Base-by-base conservation (phyloP, 2,329 filamentous ascomycete species). In the Aspergillus sergii region DNA sequence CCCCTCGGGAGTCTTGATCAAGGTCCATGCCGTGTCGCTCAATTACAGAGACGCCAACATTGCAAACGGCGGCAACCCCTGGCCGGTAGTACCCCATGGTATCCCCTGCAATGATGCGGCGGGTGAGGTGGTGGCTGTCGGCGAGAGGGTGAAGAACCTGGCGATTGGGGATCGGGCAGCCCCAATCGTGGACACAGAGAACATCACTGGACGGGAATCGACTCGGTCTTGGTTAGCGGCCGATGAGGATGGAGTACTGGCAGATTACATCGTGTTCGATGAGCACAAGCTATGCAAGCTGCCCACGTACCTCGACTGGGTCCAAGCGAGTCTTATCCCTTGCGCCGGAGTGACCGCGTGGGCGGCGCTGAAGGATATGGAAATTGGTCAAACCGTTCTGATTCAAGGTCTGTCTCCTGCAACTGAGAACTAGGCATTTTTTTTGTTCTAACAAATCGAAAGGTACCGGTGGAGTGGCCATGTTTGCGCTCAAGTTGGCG, bases 341-440 rank as follows among this genome's bases (percentile, higher is more conserved):
- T 83, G 80, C 43, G 81, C 82, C 23, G 82, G 79, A 0, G 72
- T 78, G 0, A 83, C 81, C 0, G 81, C 82, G 1, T 83, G 81
- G 79, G 72, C 75, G 53, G 79, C 80, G 0, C 64, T 82, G n/a
- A 80, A 78, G 64, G 79, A 74, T 1, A 67, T 75, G 12, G 67
- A 64, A 0, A 75, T 80, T 21, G 79, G 80, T 1, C 67, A 79
- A 62, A 81, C 70, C 2, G 77, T 83, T 21, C 68, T 83, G 23
- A 80, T 83, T 45, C 81, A 83, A 75, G 80, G 78, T 76, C 64
- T 59, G 65, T 66, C 7, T 23, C 8, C 16, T 30, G 4, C 21
- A 23, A 23, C 39, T 30, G 30, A 14, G 21, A 12, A 23, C 4
- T 21, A 23, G 10, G 19, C 11, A 21, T 28, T 5, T 7, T 8